Evolutionary conservation across 2,329 filamentous ascomycete genomes (phyloP), one percentile per base, ranked within the genome.

Genomic region (Dryadomyces sulphureus): DNA sequence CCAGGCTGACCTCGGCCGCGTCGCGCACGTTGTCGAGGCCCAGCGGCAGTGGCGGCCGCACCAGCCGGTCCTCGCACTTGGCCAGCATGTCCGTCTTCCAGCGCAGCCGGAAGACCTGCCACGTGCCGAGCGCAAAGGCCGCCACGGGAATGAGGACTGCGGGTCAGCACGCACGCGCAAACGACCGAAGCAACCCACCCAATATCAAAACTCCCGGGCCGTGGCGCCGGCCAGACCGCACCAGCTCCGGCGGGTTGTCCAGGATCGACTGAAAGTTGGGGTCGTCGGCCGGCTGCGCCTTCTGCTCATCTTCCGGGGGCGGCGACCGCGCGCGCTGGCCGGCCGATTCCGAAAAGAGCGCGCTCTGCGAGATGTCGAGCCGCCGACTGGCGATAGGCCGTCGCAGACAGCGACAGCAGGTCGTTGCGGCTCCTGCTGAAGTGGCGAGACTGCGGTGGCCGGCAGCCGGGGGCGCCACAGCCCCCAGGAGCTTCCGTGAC

Each of bases 1-100:
- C 39, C 19, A 38, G 19, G 30, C 38, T 42, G 25, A 39, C 45
- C 3, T 16, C 38, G 25, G 43, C 48, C 16, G 45, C 46, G 7
- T 34, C 41, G 60, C 96, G 88, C 52, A 98, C 72, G 46, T 77
- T 74, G 2, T 87, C 81, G 4, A 92, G 92, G 17, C 38, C 36
- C 0, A 98, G 69, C 0, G 90, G 90, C 0, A 98, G 69, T 0
- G 92, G 92, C 17, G 82, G 75, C 47, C 84, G 84, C 36, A 94
- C 75, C 32, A 98, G 74, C 5, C 90, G 84, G 68, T 98, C 89
- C 65, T 96, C 92, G 62, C 85, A 87, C 55, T 82, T 86, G 49
- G 90, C 87, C 50, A 98, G 80, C 12, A 98, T 72, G 40, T 94
- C 84, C 4, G 87, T 88, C 62, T 98, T 98, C 89, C 90, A 94